Conservation (phyloP, 306 rosid genomes). For the Sicyos baderoa region DNA sequence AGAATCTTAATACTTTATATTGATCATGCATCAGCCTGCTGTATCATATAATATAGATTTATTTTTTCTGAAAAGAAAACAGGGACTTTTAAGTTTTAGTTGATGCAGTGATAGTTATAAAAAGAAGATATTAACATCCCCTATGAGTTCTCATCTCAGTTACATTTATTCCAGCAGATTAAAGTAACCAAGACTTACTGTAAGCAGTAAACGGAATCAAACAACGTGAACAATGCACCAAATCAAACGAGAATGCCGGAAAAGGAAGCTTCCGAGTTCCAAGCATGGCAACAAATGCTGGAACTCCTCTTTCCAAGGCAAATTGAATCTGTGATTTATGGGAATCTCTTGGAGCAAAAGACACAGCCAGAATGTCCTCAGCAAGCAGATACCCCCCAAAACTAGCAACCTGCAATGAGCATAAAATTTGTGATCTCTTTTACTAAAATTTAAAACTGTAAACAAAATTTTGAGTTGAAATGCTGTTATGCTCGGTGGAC, state of each 20-base stretch:
- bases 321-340: slow-evolving; percentile 95
- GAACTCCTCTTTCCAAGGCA: slow-evolving; percentile 94
- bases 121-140: neutral
- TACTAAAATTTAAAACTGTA: slow-evolving; percentile 5
- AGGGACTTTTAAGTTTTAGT: no score
- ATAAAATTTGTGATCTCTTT: neutral
- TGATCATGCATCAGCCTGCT: no score
- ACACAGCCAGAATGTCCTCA: slow-evolving; percentile 65
- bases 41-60: no score
- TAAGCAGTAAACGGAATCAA: slow-evolving; percentile 93
- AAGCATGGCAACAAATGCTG: slow-evolving; percentile 96
- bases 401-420: slow-evolving; percentile 78
- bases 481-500: neutral
- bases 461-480: slow-evolving; percentile 9
- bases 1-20: no score
- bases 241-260: slow-evolving; percentile 86
- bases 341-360: slow-evolving; percentile 98
- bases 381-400: slow-evolving; percentile 81
- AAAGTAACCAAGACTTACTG: slow-evolving; percentile 46
- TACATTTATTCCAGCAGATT: neutral
- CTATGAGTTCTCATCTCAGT: neutral
- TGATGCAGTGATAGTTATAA: no score
- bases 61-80: no score
- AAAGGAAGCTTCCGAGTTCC: slow-evolving; percentile 95
- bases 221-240: slow-evolving; percentile 93